These are phyloP conservation scores for Bacidia rubella DNA, from an alignment of 495 filamentous ascomycete species.

Conservation along the genomic window DNA sequence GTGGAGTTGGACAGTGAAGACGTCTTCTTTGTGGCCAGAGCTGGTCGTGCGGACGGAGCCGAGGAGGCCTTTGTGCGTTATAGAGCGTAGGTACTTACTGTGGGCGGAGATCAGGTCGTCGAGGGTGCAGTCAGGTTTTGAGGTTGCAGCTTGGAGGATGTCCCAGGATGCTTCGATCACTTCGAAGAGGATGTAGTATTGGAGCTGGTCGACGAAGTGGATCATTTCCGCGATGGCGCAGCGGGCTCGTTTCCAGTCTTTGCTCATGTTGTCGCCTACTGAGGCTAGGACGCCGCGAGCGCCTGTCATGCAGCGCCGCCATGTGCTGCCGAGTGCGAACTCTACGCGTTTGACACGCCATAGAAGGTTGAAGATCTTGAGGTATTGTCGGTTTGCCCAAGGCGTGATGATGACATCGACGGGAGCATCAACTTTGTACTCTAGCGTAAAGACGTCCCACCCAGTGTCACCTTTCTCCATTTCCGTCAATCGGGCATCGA, in stretches of 20 bases:
- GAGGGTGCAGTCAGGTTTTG: slow-evolving; percentile 71
- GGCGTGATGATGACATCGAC: slow-evolving; percentile 96
- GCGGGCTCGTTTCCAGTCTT: slow-evolving; percentile 81
- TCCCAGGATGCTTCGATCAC: slow-evolving; percentile 95
- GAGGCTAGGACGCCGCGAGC: slow-evolving; percentile 79
- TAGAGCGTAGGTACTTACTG: slow-evolving; percentile 74
- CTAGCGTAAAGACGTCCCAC: slow-evolving; percentile 98
- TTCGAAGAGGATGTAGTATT: slow-evolving; percentile 96
- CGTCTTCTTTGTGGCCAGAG: slow-evolving; percentile 45
- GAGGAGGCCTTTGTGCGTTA: slow-evolving; percentile 92
- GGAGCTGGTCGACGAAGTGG: slow-evolving; percentile 91
- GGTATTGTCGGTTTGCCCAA: slow-evolving; percentile 86
- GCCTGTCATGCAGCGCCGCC: slow-evolving; percentile 94
- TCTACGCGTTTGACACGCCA: slow-evolving; percentile 98
- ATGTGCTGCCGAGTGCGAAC: slow-evolving; percentile 78
- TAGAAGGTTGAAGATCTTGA: slow-evolving; percentile 98
- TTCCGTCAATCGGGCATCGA: slow-evolving; percentile 94
- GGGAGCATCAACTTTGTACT: slow-evolving; percentile 96
- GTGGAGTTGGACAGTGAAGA: slow-evolving; percentile 82
- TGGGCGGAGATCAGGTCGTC: slow-evolving; percentile 93
- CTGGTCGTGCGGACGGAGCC: slow-evolving; percentile 43
- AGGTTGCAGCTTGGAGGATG: slow-evolving; percentile 65
- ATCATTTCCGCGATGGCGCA: slow-evolving; percentile 94
- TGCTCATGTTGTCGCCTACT: slow-evolving; percentile 58
- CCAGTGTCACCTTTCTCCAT: slow-evolving; percentile 92